phyloP scores from a whole-genome alignment of 2,329 filamentous ascomycete species.

The Ceratocystis diversiconidia region DNA sequence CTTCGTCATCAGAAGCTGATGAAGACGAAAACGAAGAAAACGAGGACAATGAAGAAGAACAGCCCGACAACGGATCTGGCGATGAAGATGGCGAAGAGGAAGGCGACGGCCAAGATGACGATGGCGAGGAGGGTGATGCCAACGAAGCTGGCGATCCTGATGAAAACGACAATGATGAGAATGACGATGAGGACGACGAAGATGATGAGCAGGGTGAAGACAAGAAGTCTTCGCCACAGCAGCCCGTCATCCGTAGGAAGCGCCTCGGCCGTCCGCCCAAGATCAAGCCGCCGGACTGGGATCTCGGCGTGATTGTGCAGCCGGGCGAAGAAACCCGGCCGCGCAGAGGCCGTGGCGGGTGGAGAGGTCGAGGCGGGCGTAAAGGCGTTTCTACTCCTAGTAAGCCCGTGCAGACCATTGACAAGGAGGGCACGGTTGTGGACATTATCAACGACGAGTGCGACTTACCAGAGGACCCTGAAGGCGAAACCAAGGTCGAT shows the following conservation, averaged over 20 bases:
- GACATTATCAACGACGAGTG: conserved; percentile 89
- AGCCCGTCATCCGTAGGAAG: conserved; percentile 53
- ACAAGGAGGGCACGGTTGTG: conserved; percentile 85
- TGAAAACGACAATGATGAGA: conserved; percentile 36
- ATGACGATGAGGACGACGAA: conserved; percentile 27
- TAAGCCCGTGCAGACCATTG: conserved; percentile 69
- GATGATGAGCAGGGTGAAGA: conserved; percentile 29
- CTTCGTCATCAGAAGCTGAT: conserved; percentile 21
- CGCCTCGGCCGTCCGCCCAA: conserved; percentile 77
- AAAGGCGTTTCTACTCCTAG: conserved; percentile 59
- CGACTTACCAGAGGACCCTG: conserved; percentile 68
- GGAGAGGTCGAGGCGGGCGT: conserved; percentile 51
- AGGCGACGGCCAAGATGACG: conserved; percentile 15
- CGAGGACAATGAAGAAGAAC: conserved; percentile 8
- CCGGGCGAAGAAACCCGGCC: conserved; percentile 40
- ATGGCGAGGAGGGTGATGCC: conserved; percentile 16
- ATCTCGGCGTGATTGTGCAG: conserved; percentile 44
- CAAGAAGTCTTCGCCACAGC: conserved; percentile 32
- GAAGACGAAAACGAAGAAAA: conserved; percentile 11
- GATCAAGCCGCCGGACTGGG: conserved; percentile 69
- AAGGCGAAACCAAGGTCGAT: conserved; percentile 88
- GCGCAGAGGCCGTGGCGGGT: conserved; percentile 53
- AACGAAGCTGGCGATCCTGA: conserved; percentile 28
- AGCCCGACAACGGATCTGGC: conserved; percentile 1
- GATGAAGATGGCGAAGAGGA: conserved; percentile 15